Conservation (phyloP, 352 stramenopile genomes). For the Globisporangium cystogenes region DNA sequence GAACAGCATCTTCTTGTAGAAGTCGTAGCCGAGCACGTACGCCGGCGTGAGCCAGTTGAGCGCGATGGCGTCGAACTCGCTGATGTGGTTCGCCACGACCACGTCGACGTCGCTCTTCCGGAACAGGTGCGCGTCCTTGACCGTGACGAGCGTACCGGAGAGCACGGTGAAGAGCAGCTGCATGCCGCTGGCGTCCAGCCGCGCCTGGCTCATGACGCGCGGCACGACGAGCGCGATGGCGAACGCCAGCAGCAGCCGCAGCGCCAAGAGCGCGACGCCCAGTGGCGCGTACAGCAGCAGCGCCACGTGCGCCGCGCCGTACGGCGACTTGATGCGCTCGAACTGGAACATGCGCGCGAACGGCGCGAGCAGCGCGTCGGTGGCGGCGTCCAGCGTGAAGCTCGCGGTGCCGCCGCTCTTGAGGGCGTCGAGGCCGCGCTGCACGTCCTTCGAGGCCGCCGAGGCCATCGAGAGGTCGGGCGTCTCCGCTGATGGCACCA, state of each 20-base stretch:
- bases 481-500: neutral
- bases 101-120: constrained; percentile 23
- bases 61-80: constrained; percentile 63
- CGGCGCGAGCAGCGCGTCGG: constrained; percentile 27
- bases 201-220: constrained; percentile 32
- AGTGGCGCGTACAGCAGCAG: constrained; percentile 57
- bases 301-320: constrained; percentile 30
- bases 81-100: constrained; percentile 73
- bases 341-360: constrained; percentile 69
- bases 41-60: constrained; percentile 32
- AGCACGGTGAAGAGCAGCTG: constrained; percentile 31
- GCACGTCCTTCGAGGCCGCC: constrained; percentile 17
- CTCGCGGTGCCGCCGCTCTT: constrained; percentile 20
- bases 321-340: constrained; percentile 49
- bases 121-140: constrained; percentile 36
- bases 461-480: constrained; percentile 32
- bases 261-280: constrained; percentile 35
- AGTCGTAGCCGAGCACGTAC: constrained; percentile 72
- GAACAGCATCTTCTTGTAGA: constrained; percentile 80
- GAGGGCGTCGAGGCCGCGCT: constrained; percentile 24
- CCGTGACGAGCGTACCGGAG: constrained; percentile 38
- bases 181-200: constrained; percentile 39
- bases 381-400: constrained; percentile 19
- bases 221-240: constrained; percentile 39
- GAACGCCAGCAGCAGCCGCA: constrained; percentile 33